These are phyloP conservation scores for Akanthomyces lecanii DNA, from an alignment of 2,329 filamentous ascomycete species.

Conservation along the genomic window DNA sequence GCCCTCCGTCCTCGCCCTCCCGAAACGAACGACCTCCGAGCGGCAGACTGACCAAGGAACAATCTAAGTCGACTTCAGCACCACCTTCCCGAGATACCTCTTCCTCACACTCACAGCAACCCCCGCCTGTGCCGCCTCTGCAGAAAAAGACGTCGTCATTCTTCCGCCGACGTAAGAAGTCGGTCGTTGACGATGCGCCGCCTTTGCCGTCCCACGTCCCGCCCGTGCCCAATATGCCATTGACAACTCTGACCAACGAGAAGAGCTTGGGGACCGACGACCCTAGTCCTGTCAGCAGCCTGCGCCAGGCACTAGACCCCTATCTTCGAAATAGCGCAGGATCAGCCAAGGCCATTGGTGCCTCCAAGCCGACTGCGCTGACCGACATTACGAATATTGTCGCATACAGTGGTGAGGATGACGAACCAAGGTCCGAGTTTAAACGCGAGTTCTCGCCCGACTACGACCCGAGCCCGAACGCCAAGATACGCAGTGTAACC, in stretches of 20 bases:
- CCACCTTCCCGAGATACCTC: constrained; percentile 47
- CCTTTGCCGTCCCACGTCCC: constrained; percentile 50
- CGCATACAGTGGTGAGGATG: constrained; percentile 18
- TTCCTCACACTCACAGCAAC: constrained; percentile 42
- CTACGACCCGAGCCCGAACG: constrained; percentile 67
- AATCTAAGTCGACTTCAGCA: constrained; percentile 41
- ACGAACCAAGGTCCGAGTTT: constrained; percentile 32
- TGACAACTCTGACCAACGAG: constrained; percentile 23
- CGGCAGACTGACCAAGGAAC: constrained; percentile 5
- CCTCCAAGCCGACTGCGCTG: constrained; percentile 25
- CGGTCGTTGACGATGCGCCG: constrained; percentile 65
- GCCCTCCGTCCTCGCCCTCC: constrained; percentile 25
- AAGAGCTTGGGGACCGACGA: constrained; percentile 25
- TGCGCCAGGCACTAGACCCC: constrained; percentile 82
- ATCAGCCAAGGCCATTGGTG: constrained; percentile 21
- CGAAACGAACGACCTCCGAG: neutral
- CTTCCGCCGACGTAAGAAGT: constrained; percentile 91
- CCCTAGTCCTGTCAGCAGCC: constrained; percentile 69
- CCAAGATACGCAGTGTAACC: constrained; percentile 64
- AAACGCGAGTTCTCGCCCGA: constrained; percentile 67
- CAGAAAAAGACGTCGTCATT: constrained; percentile 94
- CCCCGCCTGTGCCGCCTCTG: constrained; percentile 43
- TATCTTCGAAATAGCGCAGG: constrained; percentile 53
- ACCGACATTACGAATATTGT: constrained; percentile 26
- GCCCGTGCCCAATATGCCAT: constrained; percentile 35